Evolutionary conservation across 495 filamentous ascomycete genomes (phyloP), one percentile per base, ranked within the genome.

Genomic region (Corynascus novoguineensis): DNA sequence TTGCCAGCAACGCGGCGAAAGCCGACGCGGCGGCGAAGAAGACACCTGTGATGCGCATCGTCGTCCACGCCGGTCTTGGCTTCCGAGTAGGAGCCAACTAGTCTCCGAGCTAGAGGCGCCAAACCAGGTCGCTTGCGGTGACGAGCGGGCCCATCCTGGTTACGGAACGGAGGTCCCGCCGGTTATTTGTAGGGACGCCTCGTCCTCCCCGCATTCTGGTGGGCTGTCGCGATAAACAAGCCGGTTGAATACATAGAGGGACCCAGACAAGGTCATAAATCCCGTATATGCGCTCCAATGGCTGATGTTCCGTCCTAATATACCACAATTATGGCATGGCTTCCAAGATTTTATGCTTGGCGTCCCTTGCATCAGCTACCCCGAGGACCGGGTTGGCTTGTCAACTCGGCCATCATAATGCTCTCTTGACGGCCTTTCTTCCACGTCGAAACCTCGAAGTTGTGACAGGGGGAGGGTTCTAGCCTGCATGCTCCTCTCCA

Each of bases 221-320:
- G 5, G 34, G 17, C 22, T 25, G n/a, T 34, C 19, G 15, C 49
- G 4, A 19, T 22, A 17, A 38, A 35, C 45, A 1, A 21, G 19
- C 49, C 49, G 49, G 49, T 52, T 52, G 49, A 52, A 52, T 52
- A 17, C 34, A 24, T 0, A 5, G 19, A 11, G 11, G 8, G 17
- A 10, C 22, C 49, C 19, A 21, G 19, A 27, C 17, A 50, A 1
- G 17, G 9, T 19, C 21, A 27, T 15, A 29, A 51, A 4, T 28
- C 17, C 2, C 47, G 22, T 22, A 9, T 32, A 59, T 37, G 50
- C 57, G 57, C 57, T 24, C 57, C 57, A 59, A 59, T 59, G 32
- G 44, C 3, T 3, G 29, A 24, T 7, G 19, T 38, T 4, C 12
- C 8, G 9, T 46, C 9, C 2, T 4, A 27, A 27, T 25, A n/a